Evolutionary conservation across 192 early-diverging fungal species (phyloP), one percentile per base, ranked within the genome.

Genomic region (Gigaspora rosea): DNA sequence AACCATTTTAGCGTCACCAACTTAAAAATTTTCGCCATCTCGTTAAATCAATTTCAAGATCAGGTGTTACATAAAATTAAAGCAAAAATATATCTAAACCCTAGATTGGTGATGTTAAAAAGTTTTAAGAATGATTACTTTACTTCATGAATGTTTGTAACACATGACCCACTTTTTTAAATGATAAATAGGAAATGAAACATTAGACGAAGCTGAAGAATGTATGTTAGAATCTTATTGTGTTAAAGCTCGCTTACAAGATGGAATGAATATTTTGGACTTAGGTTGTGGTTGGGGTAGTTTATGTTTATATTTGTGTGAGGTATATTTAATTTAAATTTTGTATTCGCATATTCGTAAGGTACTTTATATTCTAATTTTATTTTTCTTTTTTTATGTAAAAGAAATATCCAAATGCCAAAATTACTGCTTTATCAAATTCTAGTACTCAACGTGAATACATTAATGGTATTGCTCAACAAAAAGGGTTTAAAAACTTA

Each of bases 211-310:
- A 56, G 90, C 91, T 18, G 91, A 92, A 75, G 79, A 80, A 51
- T 72, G 68, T 8, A 92, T 92, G 91, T 68, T 92, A 64, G 87
- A 87, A 35, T 62, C 86, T 20, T 92, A 92, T 75, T 78, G 78
- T 11, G 52, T 86, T 71, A 78, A 87, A 33, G 82, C 90, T 36
- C 74, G 73, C 4, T 10, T 92, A 15, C 41, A 78, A 41, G 90
- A 92, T 75, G 91, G 91, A 22, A 82, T 85, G 83, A 27, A 65
- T 1, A 86, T 91, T 54, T 66, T 91, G 16, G 90, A 91, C 78
- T 78, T 91, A 46, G 90, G 90, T 8, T 91, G 90, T 66, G 90
- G 90, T 27, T 91, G 90, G 90, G 90, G 89, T 2, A 84, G 82
- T 41, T 69, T 88, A 56, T 83, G 80, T n/a, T 80, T 91, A 16